A percentile compares a stretch with the other conserved stretches of the same genome.
These are phyloP conservation scores for Pelargonium fulgidum DNA, from an alignment of 441 rosid genomes.

Conservation along the genomic window DNA sequence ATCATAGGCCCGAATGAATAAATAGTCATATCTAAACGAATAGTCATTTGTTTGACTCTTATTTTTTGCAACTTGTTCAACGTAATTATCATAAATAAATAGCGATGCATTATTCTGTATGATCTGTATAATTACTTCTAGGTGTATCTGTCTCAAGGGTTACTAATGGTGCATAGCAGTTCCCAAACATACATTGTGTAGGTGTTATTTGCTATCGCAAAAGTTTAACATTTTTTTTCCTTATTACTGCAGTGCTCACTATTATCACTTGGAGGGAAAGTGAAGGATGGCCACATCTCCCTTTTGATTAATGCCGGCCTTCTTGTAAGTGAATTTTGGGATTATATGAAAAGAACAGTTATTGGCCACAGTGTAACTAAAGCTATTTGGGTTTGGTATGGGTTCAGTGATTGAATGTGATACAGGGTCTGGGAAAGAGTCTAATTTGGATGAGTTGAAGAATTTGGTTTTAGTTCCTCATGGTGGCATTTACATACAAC, in stretches of 20 bases:
- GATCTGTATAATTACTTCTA: neutral
- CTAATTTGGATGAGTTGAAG: neutral
- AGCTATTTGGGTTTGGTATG: neutral
- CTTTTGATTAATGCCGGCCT: slow-evolving; percentile 75
- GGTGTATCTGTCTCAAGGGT: neutral
- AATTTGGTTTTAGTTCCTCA: neutral
- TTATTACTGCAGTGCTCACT: slow-evolving; percentile 48
- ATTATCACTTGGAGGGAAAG: slow-evolving; percentile 66
- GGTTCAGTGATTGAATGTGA: neutral
- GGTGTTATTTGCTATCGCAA: neutral
- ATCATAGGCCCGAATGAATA: neutral
- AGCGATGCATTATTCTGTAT: neutral
- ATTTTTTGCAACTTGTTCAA: neutral
- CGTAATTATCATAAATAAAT: neutral
- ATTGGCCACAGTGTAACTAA: slow-evolving; percentile 3
- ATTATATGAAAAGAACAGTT: too few relatives aligned
- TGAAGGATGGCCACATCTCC: slow-evolving; percentile 68
- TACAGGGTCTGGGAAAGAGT: neutral
- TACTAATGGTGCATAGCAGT: neutral
- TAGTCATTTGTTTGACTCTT: neutral
- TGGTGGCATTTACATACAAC: neutral
- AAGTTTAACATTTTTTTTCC: neutral
- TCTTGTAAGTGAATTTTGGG: slow-evolving; percentile 51
- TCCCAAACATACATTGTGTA: neutral
- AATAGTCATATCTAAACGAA: neutral